Base-by-base conservation (phyloP, 441 rosid genomes). In the Daphne laureola region DNA sequence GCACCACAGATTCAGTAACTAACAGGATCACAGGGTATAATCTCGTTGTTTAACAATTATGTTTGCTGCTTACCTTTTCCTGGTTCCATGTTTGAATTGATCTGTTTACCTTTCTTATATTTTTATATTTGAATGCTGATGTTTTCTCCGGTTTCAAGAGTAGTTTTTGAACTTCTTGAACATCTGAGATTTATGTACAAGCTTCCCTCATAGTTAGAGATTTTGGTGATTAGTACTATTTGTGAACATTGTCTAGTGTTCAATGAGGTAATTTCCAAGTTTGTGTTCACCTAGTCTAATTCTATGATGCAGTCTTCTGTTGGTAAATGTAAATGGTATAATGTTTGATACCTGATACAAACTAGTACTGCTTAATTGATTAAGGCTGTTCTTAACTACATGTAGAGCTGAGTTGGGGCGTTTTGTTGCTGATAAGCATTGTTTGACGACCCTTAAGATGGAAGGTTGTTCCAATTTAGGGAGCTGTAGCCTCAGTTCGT, bases 381-480 rank as follows among this genome's bases (percentile, higher is more conserved):
- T 43, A 27, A 12, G 45, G 50, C 52, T 46, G 55, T 35, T 45
- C 43, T 16, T 49, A 2, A 50, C 62, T 46, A 14, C 58, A 42
- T 73, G 68, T 69, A 90, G 99, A 36, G 89, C 87, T 71, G 99
- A 90, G 68, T 53, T 93, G 57, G 75, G 78, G 68, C 96, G 96
- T 46, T 93, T 90, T 87, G 96, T 93, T 63, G 87, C 97, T 46
- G 84, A 85, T 66, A 90, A 80, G 66, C 86, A 83, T 61, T 85
- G 93, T 69, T 87, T 87, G 14, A 67, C 70, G 56, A 78, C 69
- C 70, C 87, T 93, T 64, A 90, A 87, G 82, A 85, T 93, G 96
- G 95, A 87, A 71, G 96, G 97, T 14, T 90, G 97, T 70, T 73
- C 89, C 52, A 90, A 78, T 71, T 73, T 93, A 41, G 96, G 95